Conservation (phyloP, 2,329 filamentous ascomycete genomes). For the Dactylellina drechsleri region DNA sequence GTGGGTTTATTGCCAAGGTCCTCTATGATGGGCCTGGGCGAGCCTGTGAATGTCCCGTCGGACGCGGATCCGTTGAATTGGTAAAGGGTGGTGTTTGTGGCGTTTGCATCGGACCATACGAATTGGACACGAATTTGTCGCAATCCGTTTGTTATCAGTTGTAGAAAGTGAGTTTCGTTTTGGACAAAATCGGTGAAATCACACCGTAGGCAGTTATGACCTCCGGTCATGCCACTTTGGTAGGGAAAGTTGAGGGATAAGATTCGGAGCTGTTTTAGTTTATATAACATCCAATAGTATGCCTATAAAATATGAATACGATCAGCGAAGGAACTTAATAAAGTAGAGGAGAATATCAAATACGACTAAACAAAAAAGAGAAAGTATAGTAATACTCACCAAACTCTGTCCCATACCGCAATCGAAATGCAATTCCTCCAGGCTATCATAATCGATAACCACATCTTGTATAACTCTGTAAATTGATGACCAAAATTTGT, state of each 20-base stretch:
- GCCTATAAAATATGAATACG: not conserved
- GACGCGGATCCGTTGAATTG: no score
- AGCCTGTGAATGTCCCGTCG: no score
- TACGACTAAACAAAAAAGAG: not conserved
- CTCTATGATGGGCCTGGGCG: not conserved
- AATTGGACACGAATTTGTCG: not conserved
- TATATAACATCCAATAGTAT: not conserved
- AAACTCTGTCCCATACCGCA: not conserved
- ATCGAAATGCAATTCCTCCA: slow-evolving; percentile 24
- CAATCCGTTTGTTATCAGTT: no score
- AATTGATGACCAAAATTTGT: slow-evolving; percentile 1
- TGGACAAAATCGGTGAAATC: not conserved
- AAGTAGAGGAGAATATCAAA: not conserved
- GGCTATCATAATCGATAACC: not conserved
- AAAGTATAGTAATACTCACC: slow-evolving; percentile 4
- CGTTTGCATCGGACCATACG: not conserved
- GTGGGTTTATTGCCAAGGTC: slow-evolving; percentile 29
- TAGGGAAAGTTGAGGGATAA: slow-evolving; percentile 21
- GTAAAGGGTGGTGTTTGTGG: not conserved
- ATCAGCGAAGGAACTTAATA: no score
- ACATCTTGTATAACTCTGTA: not conserved
- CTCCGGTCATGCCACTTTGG: not conserved
- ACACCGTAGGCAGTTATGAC: not conserved
- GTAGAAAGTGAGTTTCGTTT: not conserved
- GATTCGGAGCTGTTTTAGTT: not conserved